A percentile compares a stretch with the other conserved stretches of the same genome.
Conservation (phyloP, 2,329 filamentous ascomycete species). For the Nemania bipapillata region DNA sequence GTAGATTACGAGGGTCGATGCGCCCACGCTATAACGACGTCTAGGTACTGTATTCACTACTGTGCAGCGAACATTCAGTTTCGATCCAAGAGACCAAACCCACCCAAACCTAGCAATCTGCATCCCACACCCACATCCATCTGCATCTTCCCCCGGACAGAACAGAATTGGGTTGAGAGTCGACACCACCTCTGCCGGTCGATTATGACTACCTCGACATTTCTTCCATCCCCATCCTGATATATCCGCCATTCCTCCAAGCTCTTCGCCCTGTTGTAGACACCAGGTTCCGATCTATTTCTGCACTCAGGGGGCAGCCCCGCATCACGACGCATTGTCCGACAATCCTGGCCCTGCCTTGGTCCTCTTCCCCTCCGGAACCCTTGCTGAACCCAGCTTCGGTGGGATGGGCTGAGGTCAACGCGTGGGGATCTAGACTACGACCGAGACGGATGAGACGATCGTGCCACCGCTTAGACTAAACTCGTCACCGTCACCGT, state of each 20-base stretch:
- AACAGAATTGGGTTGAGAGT: neutral
- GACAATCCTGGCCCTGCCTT: neutral
- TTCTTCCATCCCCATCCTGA: neutral
- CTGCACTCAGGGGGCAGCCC: neutral
- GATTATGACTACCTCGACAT: neutral
- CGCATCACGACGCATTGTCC: conserved; percentile 15
- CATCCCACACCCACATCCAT: neutral
- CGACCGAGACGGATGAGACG: neutral
- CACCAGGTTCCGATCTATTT: neutral
- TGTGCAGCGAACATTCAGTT: neutral
- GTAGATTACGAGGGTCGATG: neutral
- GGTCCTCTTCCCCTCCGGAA: conserved; percentile 1
- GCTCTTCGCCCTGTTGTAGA: neutral
- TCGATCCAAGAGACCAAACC: neutral
- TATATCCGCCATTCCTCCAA: neutral
- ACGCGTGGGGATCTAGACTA: neutral
- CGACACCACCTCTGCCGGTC: neutral
- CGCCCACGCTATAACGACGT: neutral
- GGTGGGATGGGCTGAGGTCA: conserved; percentile 9
- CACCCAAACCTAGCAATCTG: neutral
- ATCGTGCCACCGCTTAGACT: neutral
- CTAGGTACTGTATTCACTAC: neutral
- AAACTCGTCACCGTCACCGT: neutral
- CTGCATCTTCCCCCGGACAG: neutral
- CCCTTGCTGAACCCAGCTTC: neutral